These are phyloP conservation scores for Breviolum minutum DNA, from an alignment of 73 alveolate genomes.

Conservation along the genomic window DNA sequence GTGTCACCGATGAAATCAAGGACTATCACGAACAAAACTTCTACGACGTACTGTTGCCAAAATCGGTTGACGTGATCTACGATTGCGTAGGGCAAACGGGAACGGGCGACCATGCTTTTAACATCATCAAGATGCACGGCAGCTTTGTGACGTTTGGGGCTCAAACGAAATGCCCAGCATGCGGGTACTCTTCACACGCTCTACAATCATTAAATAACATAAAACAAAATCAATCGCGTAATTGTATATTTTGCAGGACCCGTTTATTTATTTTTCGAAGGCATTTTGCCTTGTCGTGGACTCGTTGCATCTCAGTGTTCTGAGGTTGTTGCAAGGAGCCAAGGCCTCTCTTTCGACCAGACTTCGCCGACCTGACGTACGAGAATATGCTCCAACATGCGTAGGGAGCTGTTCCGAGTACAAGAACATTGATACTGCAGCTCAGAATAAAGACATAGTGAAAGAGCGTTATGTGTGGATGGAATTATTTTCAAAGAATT, in stretches of 20 bases:
- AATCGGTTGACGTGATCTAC: constrained; percentile 74
- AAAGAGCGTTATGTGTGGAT: not conserved
- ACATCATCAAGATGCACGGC: constrained; percentile 51
- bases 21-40: constrained; percentile 84
- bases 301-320: not conserved
- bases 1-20: constrained; percentile 6
- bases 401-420: constrained; percentile 46
- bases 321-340: constrained; percentile 57
- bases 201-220: not conserved
- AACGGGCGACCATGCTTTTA: constrained; percentile 86
- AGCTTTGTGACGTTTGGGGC: constrained; percentile 75
- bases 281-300: not conserved
- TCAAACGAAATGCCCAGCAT: not conserved
- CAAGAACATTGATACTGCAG: constrained; percentile 9
- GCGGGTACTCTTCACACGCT: not conserved
- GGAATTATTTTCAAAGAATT: not conserved
- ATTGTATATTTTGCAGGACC: no score
- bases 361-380: constrained; percentile 65
- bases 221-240: not conserved
- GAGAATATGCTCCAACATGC: constrained; percentile 57
- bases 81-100: constrained; percentile 74
- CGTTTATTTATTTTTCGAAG: not conserved
- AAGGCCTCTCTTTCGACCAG: constrained; percentile 67
- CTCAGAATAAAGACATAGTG: not conserved
- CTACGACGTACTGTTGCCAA: constrained; percentile 61